Evolutionary conservation across 2,329 filamentous ascomycete species (phyloP), one percentile per base, ranked within the genome.

Genomic region (Fusarium sp.): DNA sequence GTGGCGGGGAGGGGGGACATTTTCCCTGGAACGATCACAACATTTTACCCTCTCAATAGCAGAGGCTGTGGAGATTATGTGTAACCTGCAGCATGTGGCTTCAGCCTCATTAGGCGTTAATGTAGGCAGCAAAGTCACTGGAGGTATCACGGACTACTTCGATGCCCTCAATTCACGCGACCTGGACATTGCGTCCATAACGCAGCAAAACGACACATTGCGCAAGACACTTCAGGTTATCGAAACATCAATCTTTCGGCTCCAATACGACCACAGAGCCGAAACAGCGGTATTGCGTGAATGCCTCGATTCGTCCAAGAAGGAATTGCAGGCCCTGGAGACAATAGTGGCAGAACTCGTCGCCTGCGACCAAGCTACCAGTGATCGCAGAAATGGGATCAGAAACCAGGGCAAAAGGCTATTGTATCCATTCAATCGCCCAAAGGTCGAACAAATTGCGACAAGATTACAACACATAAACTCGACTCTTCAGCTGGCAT

Each of bases 331-430:
- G 18, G 13, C 1, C 5, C 27, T 46, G 18, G 44, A 46, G 26
- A 14, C 12, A 4, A n/a, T 46, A 12, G 5, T n/a, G 18, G 26
- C 44, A 0, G 6, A 12, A 8, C 17, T 46, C 12, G 27, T 7
- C 13, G 14, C 17, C 0, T 3, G 5, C 3, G 44, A 30, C 18
- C 26, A n/a, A 30, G 8, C 23, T 0, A 3, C 44, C 27, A 7
- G 17, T 3, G 12, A 12, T 46, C 8, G 44, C n/a, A 46, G 1
- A 4, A 30, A 3, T 17, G n/a, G 5, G 10, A 26, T 17, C 27
- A 23, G 26, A 4, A 46, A 15, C 18, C 18, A n/a, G 17, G 17
- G 44, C 0, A 46, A n/a, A 14, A 14, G 18, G 26, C 26, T 46
- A 2, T 30, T 46, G 0, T 46, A 30, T n/a, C 26, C 44, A 3